Base-by-base conservation (phyloP, 2,329 filamentous ascomycete genomes). In the Boeremia lycopersici region DNA sequence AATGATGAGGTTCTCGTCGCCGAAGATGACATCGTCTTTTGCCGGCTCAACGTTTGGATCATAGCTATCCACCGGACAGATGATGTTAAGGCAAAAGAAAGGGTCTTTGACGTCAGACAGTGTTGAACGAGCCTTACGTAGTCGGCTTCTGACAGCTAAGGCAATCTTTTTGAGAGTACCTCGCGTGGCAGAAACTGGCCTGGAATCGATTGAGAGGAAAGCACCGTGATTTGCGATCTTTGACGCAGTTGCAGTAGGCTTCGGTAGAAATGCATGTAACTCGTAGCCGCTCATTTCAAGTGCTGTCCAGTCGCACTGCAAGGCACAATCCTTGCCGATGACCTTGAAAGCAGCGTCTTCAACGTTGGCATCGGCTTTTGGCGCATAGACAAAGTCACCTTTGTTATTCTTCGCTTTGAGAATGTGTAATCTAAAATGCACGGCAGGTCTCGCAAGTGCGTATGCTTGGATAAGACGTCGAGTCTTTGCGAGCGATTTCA, bases 21-120 rank as follows among this genome's bases (percentile, higher is more conserved):
- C 78, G 65, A 93, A 91, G 0, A 91, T 65, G 2, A 93, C 81
- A 63, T 91, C 85, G 52, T 90, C 85, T 68, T 93, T 93, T 3
- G 84, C 78, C 3, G 89, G 84, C 56, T 91, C 86, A 6, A 92
- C 74, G 61, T 92, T 93, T 1, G 82, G 78, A 72, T 93, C 89
- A 64, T 93, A 93, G 53, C 79, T 86, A 26, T 81, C 80, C 1
- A 76, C 68, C 0, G 84, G 81, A 64, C 88, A 92, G 12, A 70
- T 70, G 28, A 93, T 85, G 52, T 86, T 82, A 33, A 93, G 72
- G 35, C 80, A 80, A 35, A 91, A 72, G 66, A 92, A 91, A 0
- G 82, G 81, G 45, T 84, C 81, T 15, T 78, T 79, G 19, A 78
- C 61, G 9, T 70, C 63, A 6, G 62, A 55, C 8, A 74, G 62